phyloP scores from a whole-genome alignment of 2,329 filamentous ascomycete species.

The Neonectria coccinea region DNA sequence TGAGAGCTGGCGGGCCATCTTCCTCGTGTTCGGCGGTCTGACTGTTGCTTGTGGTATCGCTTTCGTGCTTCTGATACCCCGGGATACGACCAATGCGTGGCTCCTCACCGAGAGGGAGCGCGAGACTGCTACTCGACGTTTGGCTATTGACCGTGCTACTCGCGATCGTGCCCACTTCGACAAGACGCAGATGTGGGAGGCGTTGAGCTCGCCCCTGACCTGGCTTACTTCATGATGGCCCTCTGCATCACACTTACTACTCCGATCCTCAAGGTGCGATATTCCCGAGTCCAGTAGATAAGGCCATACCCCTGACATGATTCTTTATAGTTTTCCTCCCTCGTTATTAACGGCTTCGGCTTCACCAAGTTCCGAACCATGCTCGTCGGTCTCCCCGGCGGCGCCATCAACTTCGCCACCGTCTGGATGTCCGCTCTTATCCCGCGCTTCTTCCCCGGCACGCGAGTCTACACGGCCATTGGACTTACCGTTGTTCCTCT shows the following conservation, averaged over 20 bases:
- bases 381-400: conserved; percentile 27
- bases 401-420: conserved; percentile 34
- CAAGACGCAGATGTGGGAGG: conserved; percentile 35
- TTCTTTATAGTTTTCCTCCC: conserved; percentile 22
- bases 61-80: conserved; percentile 31
- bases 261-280: conserved; percentile 38
- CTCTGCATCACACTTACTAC: conserved; percentile 37
- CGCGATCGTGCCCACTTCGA: conserved; percentile 34
- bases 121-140: conserved; percentile 22
- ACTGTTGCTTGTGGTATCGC: conserved; percentile 27
- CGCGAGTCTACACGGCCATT: conserved; percentile 34
- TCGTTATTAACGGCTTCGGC: conserved; percentile 28
- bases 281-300: neutral
- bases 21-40: conserved; percentile 35
- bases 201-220: conserved; percentile 28
- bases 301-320: no score
- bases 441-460: conserved; percentile 32
- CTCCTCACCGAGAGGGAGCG: conserved; percentile 37
- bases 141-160: conserved; percentile 36
- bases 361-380: conserved; percentile 30
- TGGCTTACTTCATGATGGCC: conserved; percentile 38
- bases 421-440: conserved; percentile 39
- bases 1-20: conserved; percentile 34
- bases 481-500: conserved; percentile 22
- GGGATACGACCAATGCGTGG: conserved; percentile 32